phyloP scores from a whole-genome alignment of 257 asterid genomes.

The Plantago major region DNA sequence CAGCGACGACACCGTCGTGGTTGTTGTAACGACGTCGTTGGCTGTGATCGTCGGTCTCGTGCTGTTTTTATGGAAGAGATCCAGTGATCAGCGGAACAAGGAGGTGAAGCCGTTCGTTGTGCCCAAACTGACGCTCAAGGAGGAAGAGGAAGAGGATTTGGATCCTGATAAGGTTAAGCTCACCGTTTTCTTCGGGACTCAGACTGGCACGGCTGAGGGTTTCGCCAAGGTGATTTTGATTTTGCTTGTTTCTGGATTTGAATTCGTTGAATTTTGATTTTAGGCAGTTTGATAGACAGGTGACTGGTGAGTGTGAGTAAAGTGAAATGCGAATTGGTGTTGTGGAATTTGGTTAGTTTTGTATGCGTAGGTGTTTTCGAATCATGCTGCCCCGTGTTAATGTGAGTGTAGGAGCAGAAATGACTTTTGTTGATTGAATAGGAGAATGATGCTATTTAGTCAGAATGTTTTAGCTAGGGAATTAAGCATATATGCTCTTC shows the following conservation, averaged over 20 bases:
- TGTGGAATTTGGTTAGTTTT: too few relatives aligned
- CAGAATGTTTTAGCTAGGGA: too few relatives aligned
- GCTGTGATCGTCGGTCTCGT: conserved; percentile 51
- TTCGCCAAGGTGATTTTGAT: conserved; percentile 55
- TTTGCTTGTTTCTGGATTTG: background rate
- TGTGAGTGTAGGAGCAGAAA: too few relatives aligned
- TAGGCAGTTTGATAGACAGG: too few relatives aligned
- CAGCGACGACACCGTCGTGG: conserved; percentile 39
- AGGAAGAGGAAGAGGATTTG: conserved; percentile 48
- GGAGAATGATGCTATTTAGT: too few relatives aligned
- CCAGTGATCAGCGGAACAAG: conserved; percentile 38
- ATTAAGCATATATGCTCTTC: too few relatives aligned
- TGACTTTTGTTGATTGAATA: too few relatives aligned
- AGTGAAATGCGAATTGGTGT: too few relatives aligned
- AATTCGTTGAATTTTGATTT: background rate
- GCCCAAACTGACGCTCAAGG: conserved; percentile 40
- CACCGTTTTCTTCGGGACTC: conserved; percentile 68
- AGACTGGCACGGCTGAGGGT: conserved; percentile 85
- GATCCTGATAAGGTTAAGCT: conserved; percentile 58
- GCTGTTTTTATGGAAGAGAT: conserved; percentile 58
- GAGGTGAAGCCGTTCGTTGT: conserved; percentile 40
- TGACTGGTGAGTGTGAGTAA: too few relatives aligned
- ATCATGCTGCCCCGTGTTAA: too few relatives aligned
- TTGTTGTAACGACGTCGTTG: conserved; percentile 55
- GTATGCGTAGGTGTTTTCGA: too few relatives aligned